Conservation (phyloP, 805 yeast genomes). For the Ogataea trehaloabstinens region DNA sequence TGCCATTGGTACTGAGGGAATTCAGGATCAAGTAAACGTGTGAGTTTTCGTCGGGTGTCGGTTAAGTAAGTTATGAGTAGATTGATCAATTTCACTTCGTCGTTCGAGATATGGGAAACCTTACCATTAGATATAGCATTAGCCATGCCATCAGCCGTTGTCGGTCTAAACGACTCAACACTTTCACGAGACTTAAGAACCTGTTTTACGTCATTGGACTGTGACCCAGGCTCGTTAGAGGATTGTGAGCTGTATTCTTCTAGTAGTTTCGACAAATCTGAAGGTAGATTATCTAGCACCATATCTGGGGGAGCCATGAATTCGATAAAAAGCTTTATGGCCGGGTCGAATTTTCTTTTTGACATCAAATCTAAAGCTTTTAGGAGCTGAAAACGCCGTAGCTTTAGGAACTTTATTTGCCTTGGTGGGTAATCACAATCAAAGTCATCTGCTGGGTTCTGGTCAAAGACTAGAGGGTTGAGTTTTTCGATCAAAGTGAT, state of each 20-base stretch:
- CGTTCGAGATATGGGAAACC: constrained; percentile 16
- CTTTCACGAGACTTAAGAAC: constrained; percentile 3
- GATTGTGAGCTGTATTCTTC: neutral
- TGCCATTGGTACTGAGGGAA: constrained; percentile 42
- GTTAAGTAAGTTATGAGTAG: constrained; percentile 47
- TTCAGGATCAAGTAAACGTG: constrained; percentile 38
- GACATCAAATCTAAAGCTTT: constrained; percentile 36
- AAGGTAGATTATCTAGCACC: constrained; percentile 48
- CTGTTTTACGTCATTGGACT: neutral
- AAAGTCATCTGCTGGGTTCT: neutral
- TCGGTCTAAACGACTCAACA: constrained; percentile 9
- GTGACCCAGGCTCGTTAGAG: neutral
- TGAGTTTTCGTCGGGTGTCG: constrained; percentile 50
- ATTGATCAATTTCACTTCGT: constrained; percentile 34
- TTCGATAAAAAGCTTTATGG: constrained; percentile 47
- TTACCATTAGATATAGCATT: neutral
- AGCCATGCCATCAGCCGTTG: constrained; percentile 1
- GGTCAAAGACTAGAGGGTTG: constrained; percentile 25
- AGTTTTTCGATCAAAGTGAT: constrained; percentile 38
- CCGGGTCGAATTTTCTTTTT: constrained; percentile 29
- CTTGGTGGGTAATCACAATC: constrained; percentile 21
- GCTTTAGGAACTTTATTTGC: constrained; percentile 32
- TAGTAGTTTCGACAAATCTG: constrained; percentile 10
- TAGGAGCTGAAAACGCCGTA: constrained; percentile 44
- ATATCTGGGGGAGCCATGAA: constrained; percentile 59